phyloP scores from a whole-genome alignment of 495 filamentous ascomycete species.

The Echria macrotheca region DNA sequence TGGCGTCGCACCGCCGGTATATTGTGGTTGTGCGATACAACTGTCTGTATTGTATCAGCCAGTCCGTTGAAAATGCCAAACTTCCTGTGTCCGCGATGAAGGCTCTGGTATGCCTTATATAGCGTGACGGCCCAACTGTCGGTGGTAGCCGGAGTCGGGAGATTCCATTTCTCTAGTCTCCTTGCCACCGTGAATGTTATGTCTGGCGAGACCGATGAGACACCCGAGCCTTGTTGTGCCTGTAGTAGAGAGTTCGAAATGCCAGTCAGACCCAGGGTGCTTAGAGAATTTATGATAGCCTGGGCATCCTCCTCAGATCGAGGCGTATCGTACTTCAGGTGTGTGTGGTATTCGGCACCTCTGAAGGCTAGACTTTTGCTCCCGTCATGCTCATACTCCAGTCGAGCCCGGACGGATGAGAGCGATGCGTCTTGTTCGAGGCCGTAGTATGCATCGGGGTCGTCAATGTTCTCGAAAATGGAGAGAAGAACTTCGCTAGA shows the following conservation, averaged over 20 bases:
- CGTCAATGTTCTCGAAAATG: conserved; percentile 86
- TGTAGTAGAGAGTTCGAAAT: conserved; percentile 68
- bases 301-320: conserved; percentile 39
- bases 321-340: conserved; percentile 52
- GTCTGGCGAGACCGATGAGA: conserved; percentile 52
- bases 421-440: conserved; percentile 73
- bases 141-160: conserved; percentile 62
- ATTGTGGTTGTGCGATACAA: conserved; percentile 51
- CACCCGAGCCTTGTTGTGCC: conserved; percentile 51
- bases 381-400: conserved; percentile 90
- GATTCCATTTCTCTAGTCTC: conserved; percentile 88
- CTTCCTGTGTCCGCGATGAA: conserved; percentile 60
- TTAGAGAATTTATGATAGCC: conserved; percentile 56
- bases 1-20: conserved; percentile 56
- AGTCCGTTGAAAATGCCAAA: conserved; percentile 58
- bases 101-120: conserved; percentile 72
- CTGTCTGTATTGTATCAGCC: conserved; percentile 53
- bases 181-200: conserved; percentile 75
- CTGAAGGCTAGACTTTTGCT: conserved; percentile 85
- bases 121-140: conserved; percentile 60
- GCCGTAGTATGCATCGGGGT: conserved; percentile 96
- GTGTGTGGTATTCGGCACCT: conserved; percentile 85
- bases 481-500: conserved; percentile 64
- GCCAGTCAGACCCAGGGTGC: conserved; percentile 62
- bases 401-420: conserved; percentile 65